Conservation (phyloP, 2,329 filamentous ascomycete species). For the Penicillium sp. region DNA sequence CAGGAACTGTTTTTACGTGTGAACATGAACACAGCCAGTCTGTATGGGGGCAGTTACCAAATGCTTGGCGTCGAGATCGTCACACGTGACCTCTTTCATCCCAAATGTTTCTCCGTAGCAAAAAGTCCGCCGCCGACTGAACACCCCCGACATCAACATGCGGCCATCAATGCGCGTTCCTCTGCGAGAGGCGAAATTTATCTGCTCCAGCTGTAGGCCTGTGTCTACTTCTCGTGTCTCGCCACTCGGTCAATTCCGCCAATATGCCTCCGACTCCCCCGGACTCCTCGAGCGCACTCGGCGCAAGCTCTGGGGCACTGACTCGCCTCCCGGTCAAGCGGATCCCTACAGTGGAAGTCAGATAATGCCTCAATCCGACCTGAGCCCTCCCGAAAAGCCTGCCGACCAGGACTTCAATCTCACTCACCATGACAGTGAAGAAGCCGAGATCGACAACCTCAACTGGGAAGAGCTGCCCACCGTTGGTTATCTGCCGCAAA, state of each 20-base stretch:
- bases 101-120: slow-evolving; percentile 24
- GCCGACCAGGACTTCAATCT: slow-evolving; percentile 3
- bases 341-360: slow-evolving; percentile 50
- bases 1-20: too few species aligned
- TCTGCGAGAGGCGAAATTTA: slow-evolving; percentile 39
- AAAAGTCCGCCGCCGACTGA: slow-evolving; percentile 17
- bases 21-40: too few species aligned
- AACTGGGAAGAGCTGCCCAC: slow-evolving; percentile 55
- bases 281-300: slow-evolving; percentile 50
- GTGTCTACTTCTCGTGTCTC: slow-evolving; percentile 34
- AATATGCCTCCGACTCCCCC: slow-evolving; percentile 35
- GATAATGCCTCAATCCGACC: slow-evolving; percentile 4
- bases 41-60: background rate
- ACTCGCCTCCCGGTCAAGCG: slow-evolving; percentile 50
- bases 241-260: slow-evolving; percentile 35
- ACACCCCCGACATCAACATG: slow-evolving; percentile 32
- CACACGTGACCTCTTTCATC: slow-evolving; percentile 31
- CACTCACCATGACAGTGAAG: background rate
- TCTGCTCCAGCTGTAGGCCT: slow-evolving; percentile 45
- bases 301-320: slow-evolving; percentile 52
- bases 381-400: background rate
- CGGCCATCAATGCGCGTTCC: slow-evolving; percentile 40
- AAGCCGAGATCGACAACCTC: slow-evolving; percentile 9
- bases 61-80: slow-evolving; percentile 14
- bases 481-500: slow-evolving; percentile 51